Conservation (phyloP, 2,329 filamentous ascomycete genomes). For the Alternaria postmessia region DNA sequence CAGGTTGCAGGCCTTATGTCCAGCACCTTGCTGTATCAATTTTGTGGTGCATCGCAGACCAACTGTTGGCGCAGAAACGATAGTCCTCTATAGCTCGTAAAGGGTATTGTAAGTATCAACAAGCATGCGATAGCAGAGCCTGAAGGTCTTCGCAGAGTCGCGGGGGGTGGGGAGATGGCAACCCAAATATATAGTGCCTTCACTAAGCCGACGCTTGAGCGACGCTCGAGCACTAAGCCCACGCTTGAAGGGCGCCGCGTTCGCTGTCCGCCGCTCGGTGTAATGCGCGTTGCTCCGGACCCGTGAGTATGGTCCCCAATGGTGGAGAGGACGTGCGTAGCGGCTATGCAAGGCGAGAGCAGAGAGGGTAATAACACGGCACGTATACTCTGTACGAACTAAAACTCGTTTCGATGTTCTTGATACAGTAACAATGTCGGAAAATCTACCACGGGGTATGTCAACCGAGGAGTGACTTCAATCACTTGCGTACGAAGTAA, state of each 20-base stretch:
- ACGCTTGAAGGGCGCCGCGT: background rate
- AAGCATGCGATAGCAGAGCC: background rate
- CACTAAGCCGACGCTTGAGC: background rate
- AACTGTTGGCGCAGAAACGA: background rate
- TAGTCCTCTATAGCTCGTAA: background rate
- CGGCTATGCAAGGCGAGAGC: constrained; percentile 2
- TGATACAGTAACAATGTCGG: background rate
- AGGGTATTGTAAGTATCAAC: background rate
- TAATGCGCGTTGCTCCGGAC: constrained; percentile 14
- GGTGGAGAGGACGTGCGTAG: constrained; percentile 5
- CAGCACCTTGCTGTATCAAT: background rate
- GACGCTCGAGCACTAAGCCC: background rate
- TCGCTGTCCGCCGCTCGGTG: constrained; percentile 8
- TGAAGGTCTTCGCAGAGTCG: background rate
- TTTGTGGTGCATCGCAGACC: background rate
- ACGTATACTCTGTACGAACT: background rate
- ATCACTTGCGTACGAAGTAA: constrained; percentile 1
- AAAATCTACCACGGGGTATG: background rate
- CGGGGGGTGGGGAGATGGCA: background rate
- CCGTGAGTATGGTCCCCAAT: background rate
- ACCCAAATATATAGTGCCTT: background rate
- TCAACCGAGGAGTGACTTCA: background rate
- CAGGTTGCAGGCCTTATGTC: background rate
- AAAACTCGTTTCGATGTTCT: background rate
- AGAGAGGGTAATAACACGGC: background rate